Base-by-base conservation (phyloP, 208 protist genomes). In the Wallacemonas sp. region DNA sequence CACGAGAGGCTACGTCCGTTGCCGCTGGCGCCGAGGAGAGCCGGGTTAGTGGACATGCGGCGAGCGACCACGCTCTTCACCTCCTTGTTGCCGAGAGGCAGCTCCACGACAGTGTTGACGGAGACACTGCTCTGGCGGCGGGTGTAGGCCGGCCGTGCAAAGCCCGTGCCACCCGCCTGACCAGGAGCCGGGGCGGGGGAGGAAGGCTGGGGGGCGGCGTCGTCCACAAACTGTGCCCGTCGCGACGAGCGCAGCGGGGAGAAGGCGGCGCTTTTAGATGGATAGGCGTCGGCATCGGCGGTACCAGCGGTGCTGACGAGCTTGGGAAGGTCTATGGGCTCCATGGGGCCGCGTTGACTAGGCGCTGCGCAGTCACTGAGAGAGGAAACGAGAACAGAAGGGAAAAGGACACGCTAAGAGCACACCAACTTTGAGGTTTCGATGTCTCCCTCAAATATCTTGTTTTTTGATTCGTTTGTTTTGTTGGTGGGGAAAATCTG, bases 11-110 rank as follows among this genome's bases (percentile, higher is more conserved):
- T 59, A 29, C 52, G 52, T 22, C 52, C 14, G 10, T 41, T 3
- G 18, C 52, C 52, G 22, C 52, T 41, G 11, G 31, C 10, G 31
- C 12, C 20, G 31, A 23, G 26, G 22, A 64, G 57, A 20, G 42
- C 26, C 22, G 41, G 38, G 32, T 61, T 41, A 4, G 55, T 41
- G 16, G 33, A 46, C 26, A 29, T 11, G 32, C 55, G 31, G 3
- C 42, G 57, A 20, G 57, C 57, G 12, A 64, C 57, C 14, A 64
- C 57, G 22, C 38, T 46, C 25, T 64, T 3, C 33, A 64, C 42
- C 25, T 46, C 52, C 29, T 10, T 29, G 32, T 41, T 59, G 31
- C 52, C 36, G 22, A 57, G 20, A 12, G 23, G 25, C 25, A 36
- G n/a, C 25, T 61, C 48, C 18, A 41, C 36, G 14, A 22, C 33